A percentile compares a stretch with the other conserved stretches of the same genome.
phyloP scores from a whole-genome alignment of 257 asterid species.

The Solanum stenotomum region DNA sequence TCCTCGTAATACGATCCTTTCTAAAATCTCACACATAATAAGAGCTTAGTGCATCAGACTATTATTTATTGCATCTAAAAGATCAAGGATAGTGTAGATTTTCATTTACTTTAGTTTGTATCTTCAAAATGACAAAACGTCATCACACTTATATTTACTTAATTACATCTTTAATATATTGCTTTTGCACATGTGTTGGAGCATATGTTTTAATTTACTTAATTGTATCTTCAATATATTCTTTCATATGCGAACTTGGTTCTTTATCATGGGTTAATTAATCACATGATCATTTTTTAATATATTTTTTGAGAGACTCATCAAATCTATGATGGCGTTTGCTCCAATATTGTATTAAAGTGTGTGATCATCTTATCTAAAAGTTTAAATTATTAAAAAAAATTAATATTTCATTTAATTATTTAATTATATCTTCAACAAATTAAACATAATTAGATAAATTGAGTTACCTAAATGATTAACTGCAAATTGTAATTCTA shows the following conservation, averaged over 20 bases:
- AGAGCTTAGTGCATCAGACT: neutral
- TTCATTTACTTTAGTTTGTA: neutral
- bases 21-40: neutral
- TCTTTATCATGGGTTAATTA: neutral
- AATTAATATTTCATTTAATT: neutral
- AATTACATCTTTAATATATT: neutral
- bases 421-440: neutral
- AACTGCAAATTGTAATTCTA: constrained; percentile 72
- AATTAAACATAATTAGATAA: neutral
- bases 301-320: neutral
- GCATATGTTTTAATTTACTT: neutral
- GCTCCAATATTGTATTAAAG: neutral
- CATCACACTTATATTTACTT: neutral
- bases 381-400: neutral
- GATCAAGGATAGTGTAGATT: neutral
- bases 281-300: neutral
- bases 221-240: neutral
- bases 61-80: neutral
- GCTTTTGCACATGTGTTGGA: neutral
- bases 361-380: neutral
- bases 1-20: neutral
- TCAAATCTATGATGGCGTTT: neutral
- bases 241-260: neutral
- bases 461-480: constrained; percentile 49
- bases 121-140: neutral